Base-by-base conservation (phyloP, 2,329 filamentous ascomycete species). In the Curvularia verruculosa region DNA sequence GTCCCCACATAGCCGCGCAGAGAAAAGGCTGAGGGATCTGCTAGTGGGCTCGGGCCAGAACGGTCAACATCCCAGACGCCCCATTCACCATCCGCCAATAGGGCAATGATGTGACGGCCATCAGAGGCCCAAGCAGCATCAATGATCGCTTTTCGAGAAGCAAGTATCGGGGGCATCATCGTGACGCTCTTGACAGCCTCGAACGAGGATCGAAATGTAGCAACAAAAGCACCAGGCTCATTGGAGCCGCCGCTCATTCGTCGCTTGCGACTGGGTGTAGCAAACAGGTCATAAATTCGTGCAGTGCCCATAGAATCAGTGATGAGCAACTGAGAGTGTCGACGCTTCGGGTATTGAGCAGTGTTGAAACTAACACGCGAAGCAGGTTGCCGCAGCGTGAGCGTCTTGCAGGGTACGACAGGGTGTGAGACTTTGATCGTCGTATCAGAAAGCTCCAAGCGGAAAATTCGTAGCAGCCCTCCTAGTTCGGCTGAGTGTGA, bases 231-330 rank as follows among this genome's bases (percentile, higher is more conserved):
- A 10, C 71, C 71, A 47, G 54, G 21, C 15, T 75, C 67, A 6
- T 54, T 45, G 6, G 58, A 58, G 31, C 46, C 36, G 15, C 62
- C 58, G 34, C 55, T 62, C 50, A 60, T 36, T 26, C 57, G 65
- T 34, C 66, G 69, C 40, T 66, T 72, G 44, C 59, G 66, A 29
- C 46, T 61, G 1, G 64, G 52, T 15, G 65, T 68, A 15, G 81
- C 76, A 29, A 85, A 80, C 24, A 82, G 82, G 51, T 86, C 83
- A 65, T 85, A 86, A 13, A 88, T 77, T 51, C 85, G 84, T 26
- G 85, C 82, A 40, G 77, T 79, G 5, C 85, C 85, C n/a, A 77
- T 79, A 1, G 78, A 70, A 54, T 87, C 84, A 1, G 81, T 78
- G 6, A 88, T 75, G 8, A 88, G 77, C 10, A 88, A 70, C 43